Evolutionary conservation across 1,139 yeast species (phyloP), one percentile per base, ranked within the genome.

Genomic region (Pneumocystis wakefieldiae): DNA sequence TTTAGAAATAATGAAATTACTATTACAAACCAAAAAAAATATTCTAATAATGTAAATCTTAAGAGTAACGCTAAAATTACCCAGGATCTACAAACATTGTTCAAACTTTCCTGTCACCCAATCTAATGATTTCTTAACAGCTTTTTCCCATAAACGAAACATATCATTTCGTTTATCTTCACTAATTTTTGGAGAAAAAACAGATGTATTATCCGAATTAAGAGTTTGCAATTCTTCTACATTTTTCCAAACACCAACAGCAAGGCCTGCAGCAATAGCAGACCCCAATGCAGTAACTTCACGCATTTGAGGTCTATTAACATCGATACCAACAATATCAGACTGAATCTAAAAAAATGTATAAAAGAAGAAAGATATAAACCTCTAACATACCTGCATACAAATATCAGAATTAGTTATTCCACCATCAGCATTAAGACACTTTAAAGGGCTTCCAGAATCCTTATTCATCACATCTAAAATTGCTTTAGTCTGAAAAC

Each of bases 261-360:
- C 85, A 70, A 90, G 77, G 14, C 96, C 96, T 1, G 97, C 96
- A 28, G 96, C 96, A 70, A 91, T 87, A 14, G 97, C 97, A 14
- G 96, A 96, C 36, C 97, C 97, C 67, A 91, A 80, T 0, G 97
- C 97, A 4, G 97, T 91, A 73, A 96, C 90, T 75, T 91, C 97
- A 42, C 89, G 78, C 73, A 86, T 87, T 38, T 83, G 81, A 1
- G 97, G 92, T 70, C 96, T 80, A 71, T 82, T 81, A 62, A 91
- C 94, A 41, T 84, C 82, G 53, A 90, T 89, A 73, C 96, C 89
- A 69, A 90, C 79, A 67, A 91, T 84, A 74, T 91, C 95, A 12
- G 96, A 87, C 76, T 91, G 97, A 68, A 91, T 89, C 55, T 48
- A 48, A 48, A 48, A 48, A 4, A 48, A 10, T 12, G 28, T 12